These are phyloP conservation scores for Pseudocercospora ulei DNA, from an alignment of 2,329 filamentous ascomycete species.

Conservation along the genomic window DNA sequence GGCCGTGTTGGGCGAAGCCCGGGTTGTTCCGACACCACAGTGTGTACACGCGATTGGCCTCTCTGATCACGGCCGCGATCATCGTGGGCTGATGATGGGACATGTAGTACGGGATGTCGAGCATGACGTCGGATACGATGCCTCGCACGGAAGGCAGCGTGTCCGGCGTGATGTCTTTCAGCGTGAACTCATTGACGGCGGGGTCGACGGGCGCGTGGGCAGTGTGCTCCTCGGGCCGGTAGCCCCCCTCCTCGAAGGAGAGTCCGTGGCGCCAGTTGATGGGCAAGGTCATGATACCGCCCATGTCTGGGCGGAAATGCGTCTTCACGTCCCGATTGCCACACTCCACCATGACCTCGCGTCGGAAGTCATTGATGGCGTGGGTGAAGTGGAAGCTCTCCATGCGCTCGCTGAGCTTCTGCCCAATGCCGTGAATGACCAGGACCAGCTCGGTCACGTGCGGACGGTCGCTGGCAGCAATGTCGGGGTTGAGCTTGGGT, in stretches of 20 bases:
- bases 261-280: slow-evolving; percentile 89
- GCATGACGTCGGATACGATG: slow-evolving; percentile 94
- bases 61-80: slow-evolving; percentile 75
- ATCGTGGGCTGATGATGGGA: slow-evolving; percentile 93
- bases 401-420: slow-evolving; percentile 87
- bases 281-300: slow-evolving; percentile 86
- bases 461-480: slow-evolving; percentile 55
- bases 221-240: slow-evolving; percentile 46
- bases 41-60: slow-evolving; percentile 91
- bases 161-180: slow-evolving; percentile 85
- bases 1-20: slow-evolving; percentile 63
- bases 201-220: slow-evolving; percentile 27
- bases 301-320: slow-evolving; percentile 64
- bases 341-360: slow-evolving; percentile 77
- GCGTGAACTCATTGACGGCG: slow-evolving; percentile 50
- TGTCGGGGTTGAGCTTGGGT: slow-evolving; percentile 46
- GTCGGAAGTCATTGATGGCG: slow-evolving; percentile 80
- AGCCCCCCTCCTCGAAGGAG: slow-evolving; percentile 70
- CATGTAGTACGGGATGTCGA: slow-evolving; percentile 96
- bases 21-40: slow-evolving; percentile 93
- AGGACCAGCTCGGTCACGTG: slow-evolving; percentile 79
- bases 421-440: slow-evolving; percentile 89
- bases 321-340: slow-evolving; percentile 62
- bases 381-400: slow-evolving; percentile 98
- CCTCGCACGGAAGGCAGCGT: slow-evolving; percentile 83